These are phyloP conservation scores for Astrothelium subdiscretum DNA, from an alignment of 495 filamentous ascomycete species.

Conservation along the genomic window DNA sequence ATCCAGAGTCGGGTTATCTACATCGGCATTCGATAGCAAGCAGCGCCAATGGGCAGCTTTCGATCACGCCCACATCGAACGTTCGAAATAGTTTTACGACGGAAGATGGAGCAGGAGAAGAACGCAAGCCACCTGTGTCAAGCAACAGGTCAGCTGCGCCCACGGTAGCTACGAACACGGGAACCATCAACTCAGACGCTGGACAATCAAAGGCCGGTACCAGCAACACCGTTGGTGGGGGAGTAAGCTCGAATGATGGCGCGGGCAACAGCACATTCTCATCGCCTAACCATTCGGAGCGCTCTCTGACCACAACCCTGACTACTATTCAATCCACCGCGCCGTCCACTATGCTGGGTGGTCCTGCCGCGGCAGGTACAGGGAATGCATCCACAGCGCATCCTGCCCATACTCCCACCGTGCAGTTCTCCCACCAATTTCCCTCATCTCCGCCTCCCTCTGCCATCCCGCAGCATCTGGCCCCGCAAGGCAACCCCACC, in stretches of 20 bases:
- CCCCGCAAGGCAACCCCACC: constrained; percentile 52
- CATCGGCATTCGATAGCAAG: constrained; percentile 24
- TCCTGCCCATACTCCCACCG: constrained; percentile 14
- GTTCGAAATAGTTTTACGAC: constrained; percentile 31
- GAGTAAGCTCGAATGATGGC: constrained; percentile 53
- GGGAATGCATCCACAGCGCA: constrained; percentile 22
- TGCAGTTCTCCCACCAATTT: constrained; percentile 85
- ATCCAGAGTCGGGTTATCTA: constrained; percentile 52
- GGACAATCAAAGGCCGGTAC: constrained; percentile 71
- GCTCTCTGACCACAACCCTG: constrained; percentile 85
- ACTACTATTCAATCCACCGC: constrained; percentile 90
- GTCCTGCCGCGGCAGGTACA: constrained; percentile 28
- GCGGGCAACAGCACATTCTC: constrained; percentile 75
- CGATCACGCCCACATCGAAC: constrained; percentile 37
- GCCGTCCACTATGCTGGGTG: constrained; percentile 46
- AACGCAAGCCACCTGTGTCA: constrained; percentile 37
- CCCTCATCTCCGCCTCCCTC: constrained; percentile 61
- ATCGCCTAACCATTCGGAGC: constrained; percentile 81
- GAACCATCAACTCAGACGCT: constrained; percentile 58
- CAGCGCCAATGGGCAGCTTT: constrained; percentile 44
- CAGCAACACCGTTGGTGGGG: constrained; percentile 52
- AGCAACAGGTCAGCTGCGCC: constrained; percentile 63
- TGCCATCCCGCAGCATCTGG: constrained; percentile 70
- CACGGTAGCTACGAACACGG: constrained; percentile 70
- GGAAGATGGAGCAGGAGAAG: constrained; percentile 42